phyloP scores from a whole-genome alignment of 2,329 filamentous ascomycete genomes.

The Trichophyton simii region DNA sequence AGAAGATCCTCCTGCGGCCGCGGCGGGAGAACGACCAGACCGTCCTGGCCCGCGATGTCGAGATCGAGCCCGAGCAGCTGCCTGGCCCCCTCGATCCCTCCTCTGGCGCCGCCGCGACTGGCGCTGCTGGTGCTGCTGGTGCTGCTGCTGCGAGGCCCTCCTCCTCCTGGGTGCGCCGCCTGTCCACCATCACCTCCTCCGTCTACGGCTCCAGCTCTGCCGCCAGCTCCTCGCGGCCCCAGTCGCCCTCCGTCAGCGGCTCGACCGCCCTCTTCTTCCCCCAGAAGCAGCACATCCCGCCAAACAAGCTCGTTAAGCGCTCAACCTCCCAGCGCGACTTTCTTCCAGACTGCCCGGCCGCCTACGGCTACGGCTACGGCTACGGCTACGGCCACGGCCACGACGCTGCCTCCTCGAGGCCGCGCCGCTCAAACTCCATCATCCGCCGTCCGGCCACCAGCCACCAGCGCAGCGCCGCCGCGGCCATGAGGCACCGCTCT shows the following conservation, averaged over 20 bases:
- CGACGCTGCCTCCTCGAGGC: slow-evolving; percentile 17
- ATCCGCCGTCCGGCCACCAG: slow-evolving; percentile 51
- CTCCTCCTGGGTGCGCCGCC: slow-evolving; percentile 44
- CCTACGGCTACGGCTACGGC: too few relatives aligned
- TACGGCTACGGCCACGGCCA: slow-evolving; percentile 9
- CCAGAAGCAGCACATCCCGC: slow-evolving; percentile 23
- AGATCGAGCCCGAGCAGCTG: slow-evolving; percentile 11
- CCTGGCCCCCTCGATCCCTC: slow-evolving; percentile 13
- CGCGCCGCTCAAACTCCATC: slow-evolving; percentile 35
- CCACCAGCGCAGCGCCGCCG: slow-evolving; percentile 47
- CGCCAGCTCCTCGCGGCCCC: slow-evolving; percentile 39
- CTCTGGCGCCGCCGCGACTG: too few relatives aligned
- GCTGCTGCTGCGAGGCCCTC: slow-evolving; percentile 25
- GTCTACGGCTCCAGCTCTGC: slow-evolving; percentile 33
- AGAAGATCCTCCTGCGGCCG: slow-evolving; percentile 6
- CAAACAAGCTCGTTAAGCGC: slow-evolving; percentile 53
- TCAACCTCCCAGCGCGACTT: slow-evolving; percentile 42
- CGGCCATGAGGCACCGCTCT: slow-evolving; percentile 37
- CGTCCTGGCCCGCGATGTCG: slow-evolving; percentile 18
- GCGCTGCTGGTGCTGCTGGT: too few relatives aligned
- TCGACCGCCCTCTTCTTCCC: slow-evolving; percentile 38
- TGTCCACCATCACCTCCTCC: slow-evolving; percentile 41
- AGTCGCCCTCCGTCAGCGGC: slow-evolving; percentile 42
- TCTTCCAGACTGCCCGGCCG: slow-evolving; percentile 24
- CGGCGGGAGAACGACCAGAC: slow-evolving; percentile 18